Conservation (phyloP, 2,329 filamentous ascomycete genomes). For the Epichloe coenophiala region DNA sequence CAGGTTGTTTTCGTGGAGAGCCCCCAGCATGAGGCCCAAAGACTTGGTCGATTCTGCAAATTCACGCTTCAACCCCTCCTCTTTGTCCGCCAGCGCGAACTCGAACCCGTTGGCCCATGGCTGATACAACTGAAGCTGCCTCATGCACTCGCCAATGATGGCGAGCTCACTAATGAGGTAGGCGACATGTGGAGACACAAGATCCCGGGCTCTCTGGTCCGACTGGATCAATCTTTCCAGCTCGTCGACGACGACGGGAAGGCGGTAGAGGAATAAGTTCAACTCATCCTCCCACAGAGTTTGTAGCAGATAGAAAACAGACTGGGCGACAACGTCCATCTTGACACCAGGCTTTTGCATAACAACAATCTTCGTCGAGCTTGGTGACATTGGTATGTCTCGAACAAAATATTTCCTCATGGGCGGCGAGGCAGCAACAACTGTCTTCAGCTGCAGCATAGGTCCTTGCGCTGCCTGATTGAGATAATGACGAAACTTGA, state of each 20-base stretch:
- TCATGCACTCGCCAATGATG: constrained; percentile 28
- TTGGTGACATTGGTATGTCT: constrained; percentile 10
- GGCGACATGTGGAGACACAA: constrained; percentile 25
- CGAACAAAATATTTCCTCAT: constrained; percentile 22
- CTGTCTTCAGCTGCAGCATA: constrained; percentile 12
- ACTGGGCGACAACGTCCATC: constrained; percentile 9
- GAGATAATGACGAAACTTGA: constrained; percentile 26
- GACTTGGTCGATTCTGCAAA: constrained; percentile 7
- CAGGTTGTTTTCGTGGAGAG: constrained; percentile 9
- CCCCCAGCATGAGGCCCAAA: constrained; percentile 6
- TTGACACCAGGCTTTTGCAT: constrained; percentile 8
- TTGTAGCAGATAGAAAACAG: constrained; percentile 24
- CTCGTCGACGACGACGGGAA: constrained; percentile 31
- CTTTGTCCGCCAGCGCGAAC: constrained; percentile 9
- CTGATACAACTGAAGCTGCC: constrained; percentile 31
- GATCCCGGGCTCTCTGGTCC: constrained; percentile 19
- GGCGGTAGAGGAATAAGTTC: constrained; percentile 17
- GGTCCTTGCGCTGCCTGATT: constrained; percentile 18
- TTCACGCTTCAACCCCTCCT: constrained; percentile 15
- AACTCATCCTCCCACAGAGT: constrained; percentile 24
- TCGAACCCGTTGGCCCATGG: constrained; percentile 34
- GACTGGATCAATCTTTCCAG: constrained; percentile 29
- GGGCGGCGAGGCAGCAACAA: constrained; percentile 24
- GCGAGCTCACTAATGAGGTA: constrained; percentile 29
- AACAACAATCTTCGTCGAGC: constrained; percentile 12